phyloP scores from a whole-genome alignment of 2,329 filamentous ascomycete genomes.

The Calonectria fujianensis region DNA sequence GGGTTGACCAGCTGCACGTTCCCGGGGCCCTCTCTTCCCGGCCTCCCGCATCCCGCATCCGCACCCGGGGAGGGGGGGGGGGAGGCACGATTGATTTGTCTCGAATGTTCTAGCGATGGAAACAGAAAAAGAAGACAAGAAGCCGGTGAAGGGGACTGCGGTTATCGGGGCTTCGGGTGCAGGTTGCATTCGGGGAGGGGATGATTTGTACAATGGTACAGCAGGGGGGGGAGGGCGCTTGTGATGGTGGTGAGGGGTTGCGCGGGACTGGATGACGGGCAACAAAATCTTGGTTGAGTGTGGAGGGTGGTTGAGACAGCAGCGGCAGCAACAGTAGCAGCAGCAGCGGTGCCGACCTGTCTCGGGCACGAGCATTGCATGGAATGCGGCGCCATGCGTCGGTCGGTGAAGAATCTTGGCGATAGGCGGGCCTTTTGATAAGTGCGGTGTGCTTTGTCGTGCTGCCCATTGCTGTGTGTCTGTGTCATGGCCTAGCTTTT shows the following conservation, averaged over 20 bases:
- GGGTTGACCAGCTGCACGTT: background rate
- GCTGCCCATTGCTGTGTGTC: background rate
- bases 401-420: constrained; percentile 20
- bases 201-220: background rate
- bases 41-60: background rate
- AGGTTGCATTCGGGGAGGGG: background rate
- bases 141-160: background rate
- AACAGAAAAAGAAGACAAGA: too few relatives aligned
- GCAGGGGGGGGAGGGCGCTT: background rate
- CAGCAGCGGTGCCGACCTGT: background rate
- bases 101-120: background rate
- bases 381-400: constrained; percentile 10
- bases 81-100: background rate
- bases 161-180: background rate
- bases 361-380: constrained; percentile 23
- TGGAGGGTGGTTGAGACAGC: background rate
- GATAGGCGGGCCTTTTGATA: background rate
- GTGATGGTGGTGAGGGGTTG: constrained; percentile 8
- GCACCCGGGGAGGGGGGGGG: too few relatives aligned
- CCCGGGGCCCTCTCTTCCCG: background rate
- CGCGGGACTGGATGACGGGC: background rate
- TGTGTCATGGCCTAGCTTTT: background rate
- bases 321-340: too few relatives aligned
- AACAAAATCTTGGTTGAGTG: background rate
- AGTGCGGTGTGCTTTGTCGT: constrained; percentile 6